Conservation (phyloP, 441 rosid species). For the Erodium texanum region DNA sequence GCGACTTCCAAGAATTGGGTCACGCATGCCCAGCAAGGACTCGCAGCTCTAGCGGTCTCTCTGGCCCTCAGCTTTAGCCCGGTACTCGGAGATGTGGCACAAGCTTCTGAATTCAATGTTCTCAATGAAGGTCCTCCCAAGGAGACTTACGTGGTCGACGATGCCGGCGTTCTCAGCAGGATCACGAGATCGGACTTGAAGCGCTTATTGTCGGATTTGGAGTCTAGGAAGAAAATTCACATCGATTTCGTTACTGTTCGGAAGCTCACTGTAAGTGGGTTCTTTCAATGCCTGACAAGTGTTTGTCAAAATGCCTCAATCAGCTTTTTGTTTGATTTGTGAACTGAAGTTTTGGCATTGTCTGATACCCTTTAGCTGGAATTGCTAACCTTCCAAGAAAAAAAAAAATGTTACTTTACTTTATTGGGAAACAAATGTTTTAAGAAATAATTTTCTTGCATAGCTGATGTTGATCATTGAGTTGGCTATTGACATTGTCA, state of each 20-base stretch:
- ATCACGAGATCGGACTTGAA: slow-evolving; percentile 72
- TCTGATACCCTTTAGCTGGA: not conserved
- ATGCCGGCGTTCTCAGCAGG: slow-evolving; percentile 83
- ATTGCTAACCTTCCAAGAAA: too few species aligned
- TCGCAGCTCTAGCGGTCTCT: slow-evolving; percentile 70
- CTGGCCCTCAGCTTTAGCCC: slow-evolving; percentile 75
- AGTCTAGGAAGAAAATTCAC: slow-evolving; percentile 63
- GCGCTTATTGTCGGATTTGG: slow-evolving; percentile 79
- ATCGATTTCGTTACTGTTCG: slow-evolving; percentile 78
- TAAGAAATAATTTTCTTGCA: not conserved
- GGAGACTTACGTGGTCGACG: slow-evolving; percentile 72
- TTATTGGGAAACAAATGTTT: not conserved
- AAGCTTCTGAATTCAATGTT: slow-evolving; percentile 84
- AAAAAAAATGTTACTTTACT: too few species aligned
- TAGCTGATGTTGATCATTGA: not conserved
- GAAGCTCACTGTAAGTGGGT: slow-evolving; percentile 73
- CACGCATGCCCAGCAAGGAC: slow-evolving; percentile 25
- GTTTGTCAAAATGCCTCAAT: not conserved
- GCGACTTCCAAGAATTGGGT: not conserved
- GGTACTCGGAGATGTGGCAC: slow-evolving; percentile 40
- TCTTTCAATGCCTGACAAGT: not conserved
- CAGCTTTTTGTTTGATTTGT: not conserved
- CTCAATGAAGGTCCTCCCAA: slow-evolving; percentile 76
- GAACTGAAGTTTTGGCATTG: not conserved
- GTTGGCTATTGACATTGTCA: not conserved